Evolutionary conservation across 805 yeast genomes (phyloP).

Genomic region (Saturnispora saitoi): DNA sequence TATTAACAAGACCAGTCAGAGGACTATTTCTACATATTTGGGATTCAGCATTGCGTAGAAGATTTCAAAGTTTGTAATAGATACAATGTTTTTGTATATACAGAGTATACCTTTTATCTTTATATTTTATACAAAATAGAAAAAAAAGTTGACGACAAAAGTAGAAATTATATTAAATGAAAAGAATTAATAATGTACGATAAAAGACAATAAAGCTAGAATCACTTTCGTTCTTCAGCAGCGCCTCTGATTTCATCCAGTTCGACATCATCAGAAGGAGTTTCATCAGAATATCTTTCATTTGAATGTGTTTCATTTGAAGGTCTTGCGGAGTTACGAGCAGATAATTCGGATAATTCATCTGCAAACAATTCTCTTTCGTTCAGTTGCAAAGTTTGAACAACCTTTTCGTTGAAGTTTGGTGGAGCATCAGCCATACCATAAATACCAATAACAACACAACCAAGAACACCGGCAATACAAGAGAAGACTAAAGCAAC

Average conservation of each 20-base stretch:
- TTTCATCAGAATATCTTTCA: slow-evolving; percentile 13
- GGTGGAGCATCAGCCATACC: slow-evolving; percentile 74
- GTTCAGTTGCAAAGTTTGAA: slow-evolving; percentile 44
- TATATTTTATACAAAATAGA: background rate
- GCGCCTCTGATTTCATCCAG: slow-evolving; percentile 1
- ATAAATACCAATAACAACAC: slow-evolving; percentile 66
- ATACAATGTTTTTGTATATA: background rate
- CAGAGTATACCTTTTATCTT: background rate
- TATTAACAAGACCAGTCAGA: slow-evolving; percentile 38
- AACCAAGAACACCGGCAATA: slow-evolving; percentile 77
- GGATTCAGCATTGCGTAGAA: slow-evolving; percentile 31
- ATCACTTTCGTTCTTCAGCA: slow-evolving; percentile 3
- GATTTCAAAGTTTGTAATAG: slow-evolving; percentile 17
- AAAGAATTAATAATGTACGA: background rate
- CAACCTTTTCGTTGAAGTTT: slow-evolving; percentile 54
- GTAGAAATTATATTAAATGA: background rate
- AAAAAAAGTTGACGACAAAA: background rate
- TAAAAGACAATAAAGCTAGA: background rate
- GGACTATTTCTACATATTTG: slow-evolving; percentile 37
- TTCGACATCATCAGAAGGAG: slow-evolving; percentile 4
- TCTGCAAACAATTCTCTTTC: slow-evolving; percentile 29
- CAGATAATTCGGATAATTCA: slow-evolving; percentile 5
- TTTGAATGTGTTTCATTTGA: slow-evolving; percentile 10
- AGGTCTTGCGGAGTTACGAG: slow-evolving; percentile 2
- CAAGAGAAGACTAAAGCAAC: slow-evolving; percentile 90